Base-by-base conservation (phyloP, 768 basidiomycete species). In the Podaxis pistillaris region DNA sequence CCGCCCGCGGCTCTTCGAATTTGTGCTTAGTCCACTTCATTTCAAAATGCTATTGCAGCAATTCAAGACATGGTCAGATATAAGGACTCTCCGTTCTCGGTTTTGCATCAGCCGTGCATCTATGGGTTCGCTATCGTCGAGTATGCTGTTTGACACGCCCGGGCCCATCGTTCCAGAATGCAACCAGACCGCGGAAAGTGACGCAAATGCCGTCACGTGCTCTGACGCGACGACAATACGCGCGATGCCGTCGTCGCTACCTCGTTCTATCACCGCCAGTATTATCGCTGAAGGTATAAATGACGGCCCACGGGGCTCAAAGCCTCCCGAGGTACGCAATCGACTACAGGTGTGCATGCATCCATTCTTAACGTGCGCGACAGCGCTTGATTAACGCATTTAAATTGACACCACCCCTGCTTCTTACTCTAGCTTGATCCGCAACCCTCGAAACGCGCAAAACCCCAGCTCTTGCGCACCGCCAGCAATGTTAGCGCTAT, bases 371-470 rank as follows among this genome's bases (percentile, higher is more conserved):
- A 53, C 51, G 37, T 53, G 15, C 41, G 15, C 41, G 5, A 44
- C 13, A 33, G 41, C 41, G 41, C 50, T 28, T 44, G 36, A 51
- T 36, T 30, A 52, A 37, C 59, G 4, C 28, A 52, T 41, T 22
- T 55, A 47, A 17, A 60, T 60, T 60, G 41, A 51, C 49, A 56
- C 38, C 54, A 56, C 38, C 52, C 38, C 24, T 15, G n/a, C 53
- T 52, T 59, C 49, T 61, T 55, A 30, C 44, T 52, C 60, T 54
- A 62, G 60, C 19, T 44, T 50, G 60, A 62, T 62, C 60, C 60
- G 60, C 60, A 47, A n/a, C 60, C 44, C 53, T 36, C 51, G 28
- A 54, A 46, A 33, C 9, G n/a, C 22, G 52, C 51, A 44, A 59
- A 59, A 59, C n/a, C 44, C 60, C 44, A 33, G 41, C 54, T 24